A percentile compares a stretch with the other conserved stretches of the same genome.
Evolutionary conservation across 208 protist genomes (phyloP).

Genomic region (Naegleria gruberi): DNA sequence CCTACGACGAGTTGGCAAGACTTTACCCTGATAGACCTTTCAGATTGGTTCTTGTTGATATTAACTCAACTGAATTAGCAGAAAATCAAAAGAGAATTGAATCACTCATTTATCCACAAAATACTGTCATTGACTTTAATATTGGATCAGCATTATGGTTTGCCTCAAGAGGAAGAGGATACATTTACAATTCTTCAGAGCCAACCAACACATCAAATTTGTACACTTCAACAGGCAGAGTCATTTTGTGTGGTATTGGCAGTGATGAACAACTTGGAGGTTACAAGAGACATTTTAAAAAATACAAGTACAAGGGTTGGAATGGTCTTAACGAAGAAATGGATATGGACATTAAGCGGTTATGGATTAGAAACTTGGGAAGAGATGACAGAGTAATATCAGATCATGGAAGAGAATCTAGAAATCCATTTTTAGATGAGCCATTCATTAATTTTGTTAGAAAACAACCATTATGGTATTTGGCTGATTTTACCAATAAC

Average conservation of each 20-base stretch:
- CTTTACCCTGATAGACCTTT: constrained; percentile 60
- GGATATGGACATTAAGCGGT: constrained; percentile 66
- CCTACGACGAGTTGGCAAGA: constrained; percentile 62
- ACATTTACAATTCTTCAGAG: background rate
- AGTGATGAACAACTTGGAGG: constrained; percentile 90
- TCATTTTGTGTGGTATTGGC: constrained; percentile 47
- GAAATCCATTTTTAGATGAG: constrained; percentile 87
- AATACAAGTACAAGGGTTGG: constrained; percentile 50
- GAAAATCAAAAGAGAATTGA: background rate
- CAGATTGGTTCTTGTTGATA: constrained; percentile 75
- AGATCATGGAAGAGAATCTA: constrained; percentile 77
- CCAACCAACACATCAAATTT: background rate
- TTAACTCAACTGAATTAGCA: constrained; percentile 43
- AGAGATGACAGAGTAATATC: constrained; percentile 82
- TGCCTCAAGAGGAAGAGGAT: constrained; percentile 53
- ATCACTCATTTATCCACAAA: constrained; percentile 57
- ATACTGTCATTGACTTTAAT: constrained; percentile 87
- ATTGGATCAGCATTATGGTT: constrained; percentile 88
- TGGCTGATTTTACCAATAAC: background rate
- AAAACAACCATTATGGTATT: constrained; percentile 44
- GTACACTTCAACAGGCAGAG: background rate
- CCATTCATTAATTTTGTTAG: constrained; percentile 61
- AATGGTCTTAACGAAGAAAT: constrained; percentile 60
- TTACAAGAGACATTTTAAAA: constrained; percentile 78
- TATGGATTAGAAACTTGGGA: constrained; percentile 86